Base-by-base conservation (phyloP, 192 early-diverging fungal genomes). In the Lunasporangiospora selenospora region DNA sequence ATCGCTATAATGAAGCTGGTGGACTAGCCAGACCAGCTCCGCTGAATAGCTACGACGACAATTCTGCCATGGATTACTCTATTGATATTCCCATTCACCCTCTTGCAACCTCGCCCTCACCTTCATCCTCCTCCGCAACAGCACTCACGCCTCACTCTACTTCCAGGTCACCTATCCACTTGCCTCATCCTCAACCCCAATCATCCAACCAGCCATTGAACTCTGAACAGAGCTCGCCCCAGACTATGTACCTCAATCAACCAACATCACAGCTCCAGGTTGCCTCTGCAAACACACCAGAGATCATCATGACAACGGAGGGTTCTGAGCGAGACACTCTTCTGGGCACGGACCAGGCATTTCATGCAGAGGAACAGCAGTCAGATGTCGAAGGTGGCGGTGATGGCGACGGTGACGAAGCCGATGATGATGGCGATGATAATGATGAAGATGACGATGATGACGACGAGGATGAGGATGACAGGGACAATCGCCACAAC, bases 271-370 rank as follows among this genome's bases (percentile, higher is more conserved):
- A 8, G 8, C 10, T 6, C 10, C 9, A 46, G 16, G 24, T 58
- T n/a, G n/a, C n/a, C n/a, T n/a, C n/a, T n/a, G n/a, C n/a, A 23
- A 13, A 11, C 38, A 45, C 58, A 12, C 67, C 67, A 6, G 59
- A 58, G 15, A 58, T 71, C 32, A 27, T 48, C 44, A 62, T 71
- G 67, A 58, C 52, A 2, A 26, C 21, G n/a, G 51, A 71, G 3
- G 53, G 54, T 21, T 24, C 19, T 11, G 44, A 46, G 10, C 21
- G 26, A 19, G 44, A 13, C 15, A n/a, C n/a, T 46, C 44, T 15
- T 24, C 51, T 15, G 7, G 41, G 49, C 26, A 30, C 19, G 26
- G 44, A 54, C 36, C 6, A 39, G 18, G 47, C 8, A n/a, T n/a
- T n/a, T n/a, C n/a, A n/a, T n/a, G n/a, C n/a, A n/a, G n/a, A n/a